Evolutionary conservation across 2,329 filamentous ascomycete species (phyloP).

Genomic region (Ciborinia camelliae): DNA sequence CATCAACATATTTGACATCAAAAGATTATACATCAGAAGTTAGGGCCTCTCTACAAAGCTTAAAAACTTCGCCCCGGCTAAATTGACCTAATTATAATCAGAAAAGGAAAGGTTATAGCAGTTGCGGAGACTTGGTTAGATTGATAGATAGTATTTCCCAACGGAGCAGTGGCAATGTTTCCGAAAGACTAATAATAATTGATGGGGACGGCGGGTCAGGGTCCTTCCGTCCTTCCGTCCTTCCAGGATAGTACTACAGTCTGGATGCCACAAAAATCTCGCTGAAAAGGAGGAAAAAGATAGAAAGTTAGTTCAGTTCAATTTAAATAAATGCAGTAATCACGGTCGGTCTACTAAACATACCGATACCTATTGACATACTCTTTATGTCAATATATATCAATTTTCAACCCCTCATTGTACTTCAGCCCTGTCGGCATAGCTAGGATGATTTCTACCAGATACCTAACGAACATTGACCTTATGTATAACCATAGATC

Average conservation of each 20-base stretch:
- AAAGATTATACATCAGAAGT: neutral
- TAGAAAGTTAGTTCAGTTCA: too few relatives aligned
- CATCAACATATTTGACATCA: neutral
- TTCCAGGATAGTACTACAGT: too few relatives aligned
- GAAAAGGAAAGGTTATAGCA: neutral
- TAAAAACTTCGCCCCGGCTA: neutral
- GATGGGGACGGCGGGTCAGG: too few relatives aligned
- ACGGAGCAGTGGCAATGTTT: neutral
- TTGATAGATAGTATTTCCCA: neutral
- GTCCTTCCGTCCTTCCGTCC: too few relatives aligned
- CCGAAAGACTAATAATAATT: neutral
- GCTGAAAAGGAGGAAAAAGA: too few relatives aligned
- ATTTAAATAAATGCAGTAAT: too few relatives aligned
- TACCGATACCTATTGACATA: neutral
- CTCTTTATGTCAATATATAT: neutral
- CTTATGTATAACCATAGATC: neutral
- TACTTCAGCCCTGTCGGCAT: conserved; percentile 5
- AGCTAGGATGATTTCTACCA: neutral
- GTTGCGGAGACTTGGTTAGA: neutral
- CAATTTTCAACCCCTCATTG: neutral
- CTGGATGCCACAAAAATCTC: too few relatives aligned
- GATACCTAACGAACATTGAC: neutral
- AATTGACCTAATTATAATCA: neutral
- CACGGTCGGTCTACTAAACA: neutral
- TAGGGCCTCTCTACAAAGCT: neutral